A percentile compares a stretch with the other conserved stretches of the same genome.
phyloP scores from a whole-genome alignment of 2,329 filamentous ascomycete species.

The Botrytis pseudocinerea region DNA sequence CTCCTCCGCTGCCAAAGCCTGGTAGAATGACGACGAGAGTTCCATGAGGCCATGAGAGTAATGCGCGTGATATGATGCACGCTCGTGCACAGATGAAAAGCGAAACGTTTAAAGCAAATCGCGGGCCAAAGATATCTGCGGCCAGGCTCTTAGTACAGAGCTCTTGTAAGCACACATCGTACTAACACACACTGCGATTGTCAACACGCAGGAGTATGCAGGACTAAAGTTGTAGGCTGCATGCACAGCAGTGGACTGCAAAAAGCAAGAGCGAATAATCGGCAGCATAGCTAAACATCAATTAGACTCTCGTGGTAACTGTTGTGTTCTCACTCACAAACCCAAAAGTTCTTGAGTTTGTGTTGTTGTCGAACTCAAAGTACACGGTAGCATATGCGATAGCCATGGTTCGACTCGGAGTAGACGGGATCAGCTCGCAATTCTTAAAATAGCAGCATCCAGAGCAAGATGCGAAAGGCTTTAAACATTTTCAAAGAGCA shows the following conservation, averaged over 20 bases:
- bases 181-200: constrained; percentile 57
- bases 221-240: constrained; percentile 60
- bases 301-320: background rate
- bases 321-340: background rate
- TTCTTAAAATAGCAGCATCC: background rate
- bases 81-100: constrained; percentile 63
- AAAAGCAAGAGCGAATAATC: constrained; percentile 55
- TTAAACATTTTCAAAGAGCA: background rate
- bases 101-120: constrained; percentile 67
- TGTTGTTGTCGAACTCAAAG: background rate
- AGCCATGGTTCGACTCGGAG: background rate
- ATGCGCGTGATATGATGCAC: constrained; percentile 63
- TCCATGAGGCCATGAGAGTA: constrained; percentile 58
- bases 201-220: constrained; percentile 58
- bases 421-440: background rate
- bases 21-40: constrained; percentile 61
- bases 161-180: constrained; percentile 55
- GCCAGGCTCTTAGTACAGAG: constrained; percentile 67
- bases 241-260: constrained; percentile 61
- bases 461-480: background rate
- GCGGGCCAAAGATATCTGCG: constrained; percentile 67
- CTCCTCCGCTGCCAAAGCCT: constrained; percentile 65
- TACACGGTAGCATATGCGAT: no score
- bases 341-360: background rate
- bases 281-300: constrained; percentile 52